These are phyloP conservation scores for Hygrophila difformis DNA, from an alignment of 257 asterid species.

Conservation along the genomic window DNA sequence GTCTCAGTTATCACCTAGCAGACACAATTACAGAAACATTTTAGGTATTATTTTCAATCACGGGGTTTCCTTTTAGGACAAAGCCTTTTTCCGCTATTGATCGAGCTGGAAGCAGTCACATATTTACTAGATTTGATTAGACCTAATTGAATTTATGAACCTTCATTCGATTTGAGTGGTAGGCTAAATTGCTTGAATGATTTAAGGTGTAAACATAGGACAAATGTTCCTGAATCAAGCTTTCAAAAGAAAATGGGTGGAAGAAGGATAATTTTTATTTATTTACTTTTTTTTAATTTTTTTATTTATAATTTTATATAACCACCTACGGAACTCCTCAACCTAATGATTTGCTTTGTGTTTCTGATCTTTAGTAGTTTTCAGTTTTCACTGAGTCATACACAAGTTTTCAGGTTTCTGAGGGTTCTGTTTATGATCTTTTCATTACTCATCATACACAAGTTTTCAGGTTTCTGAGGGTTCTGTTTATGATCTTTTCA, in stretches of 20 bases:
- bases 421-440: neutral
- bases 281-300: too few relatives aligned
- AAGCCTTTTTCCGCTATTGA: constrained; percentile 6
- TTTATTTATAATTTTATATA: too few relatives aligned
- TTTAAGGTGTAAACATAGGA: neutral
- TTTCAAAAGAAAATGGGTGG: too few relatives aligned
- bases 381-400: neutral
- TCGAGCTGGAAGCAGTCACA: too few relatives aligned
- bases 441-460: constrained; percentile 3
- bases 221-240: too few relatives aligned
- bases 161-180: neutral
- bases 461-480: constrained; percentile 10
- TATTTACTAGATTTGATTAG: too few relatives aligned
- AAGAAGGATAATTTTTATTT: too few relatives aligned
- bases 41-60: neutral
- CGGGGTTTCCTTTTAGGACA: neutral
- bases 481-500: neutral
- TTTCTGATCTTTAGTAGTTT: constrained; percentile 3
- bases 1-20: constrained; percentile 4
- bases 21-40: constrained; percentile 6
- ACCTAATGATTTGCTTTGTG: neutral
- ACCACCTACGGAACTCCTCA: too few relatives aligned
- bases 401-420: constrained; percentile 7
- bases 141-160: constrained; percentile 6
- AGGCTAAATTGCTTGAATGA: neutral